A percentile compares a stretch with the other conserved stretches of the same genome.
Conservation (phyloP, 1,139 yeast genomes). For the Suhomyces choctaworum region DNA sequence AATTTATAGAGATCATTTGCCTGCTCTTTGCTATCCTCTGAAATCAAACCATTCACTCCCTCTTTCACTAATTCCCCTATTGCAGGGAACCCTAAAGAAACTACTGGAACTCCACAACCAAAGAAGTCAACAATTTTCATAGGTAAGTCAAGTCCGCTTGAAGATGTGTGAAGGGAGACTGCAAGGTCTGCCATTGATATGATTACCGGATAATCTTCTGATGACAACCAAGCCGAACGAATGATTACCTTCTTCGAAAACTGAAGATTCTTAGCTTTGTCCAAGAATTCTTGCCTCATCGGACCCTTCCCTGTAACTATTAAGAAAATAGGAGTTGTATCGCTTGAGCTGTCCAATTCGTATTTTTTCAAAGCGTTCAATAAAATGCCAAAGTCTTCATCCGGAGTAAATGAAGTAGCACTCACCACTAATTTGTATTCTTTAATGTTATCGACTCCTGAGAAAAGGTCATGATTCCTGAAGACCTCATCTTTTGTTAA, state of each 20-base stretch:
- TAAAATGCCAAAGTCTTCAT: conserved; percentile 78
- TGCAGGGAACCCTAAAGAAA: conserved; percentile 75
- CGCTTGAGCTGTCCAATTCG: conserved; percentile 14
- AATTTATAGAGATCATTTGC: conserved; percentile 53
- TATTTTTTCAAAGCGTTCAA: conserved; percentile 66
- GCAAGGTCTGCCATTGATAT: conserved; percentile 83
- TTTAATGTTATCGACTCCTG: conserved; percentile 25
- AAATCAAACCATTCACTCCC: conserved; percentile 45
- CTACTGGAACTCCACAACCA: conserved; percentile 94
- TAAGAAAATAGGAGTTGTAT: conserved; percentile 55
- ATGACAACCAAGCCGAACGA: conserved; percentile 71
- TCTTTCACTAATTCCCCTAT: conserved; percentile 59
- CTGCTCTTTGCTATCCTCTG: conserved; percentile 43
- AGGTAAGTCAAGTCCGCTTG: conserved; percentile 92
- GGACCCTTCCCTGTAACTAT: conserved; percentile 97
- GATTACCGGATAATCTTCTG: conserved; percentile 78
- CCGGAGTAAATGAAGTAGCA: conserved; percentile 94
- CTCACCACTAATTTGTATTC: conserved; percentile 69
- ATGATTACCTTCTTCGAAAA: conserved; percentile 50
- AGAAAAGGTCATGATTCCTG: conserved; percentile 41
- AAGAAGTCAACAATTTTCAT: conserved; percentile 97
- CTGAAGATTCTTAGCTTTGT: conserved; percentile 44
- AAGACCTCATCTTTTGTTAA: conserved; percentile 36
- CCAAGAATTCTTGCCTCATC: conserved; percentile 50
- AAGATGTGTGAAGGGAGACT: conserved; percentile 84